Evolutionary conservation across 164 flowering plant genomes (phyloP).

Genomic region (Kalanchoe fedtschenkoi): DNA sequence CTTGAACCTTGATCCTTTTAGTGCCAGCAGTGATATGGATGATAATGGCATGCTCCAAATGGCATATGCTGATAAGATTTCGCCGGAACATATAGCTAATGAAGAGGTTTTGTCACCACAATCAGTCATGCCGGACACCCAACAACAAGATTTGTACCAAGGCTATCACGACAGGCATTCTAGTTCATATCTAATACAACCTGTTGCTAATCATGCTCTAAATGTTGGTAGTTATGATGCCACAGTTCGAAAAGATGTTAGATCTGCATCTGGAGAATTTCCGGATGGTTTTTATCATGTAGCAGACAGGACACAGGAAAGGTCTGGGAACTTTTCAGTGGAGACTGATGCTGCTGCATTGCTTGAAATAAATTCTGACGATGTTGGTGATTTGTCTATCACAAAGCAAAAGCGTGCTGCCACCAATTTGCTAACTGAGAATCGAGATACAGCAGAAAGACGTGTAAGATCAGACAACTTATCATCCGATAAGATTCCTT

Average conservation of each 20-base stretch:
- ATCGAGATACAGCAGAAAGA: background rate
- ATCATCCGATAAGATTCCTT: background rate
- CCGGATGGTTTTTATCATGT: background rate
- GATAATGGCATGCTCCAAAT: slow-evolving; percentile 10
- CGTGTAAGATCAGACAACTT: background rate
- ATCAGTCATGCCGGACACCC: slow-evolving; percentile 9
- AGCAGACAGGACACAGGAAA: background rate
- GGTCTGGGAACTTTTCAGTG: no score
- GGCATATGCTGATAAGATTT: slow-evolving; percentile 14
- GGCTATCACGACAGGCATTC: slow-evolving; percentile 14
- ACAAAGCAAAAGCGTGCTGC: background rate
- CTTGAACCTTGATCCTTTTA: slow-evolving; percentile 12
- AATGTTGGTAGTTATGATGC: background rate
- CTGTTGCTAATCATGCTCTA: slow-evolving; percentile 12
- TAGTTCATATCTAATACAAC: slow-evolving; percentile 3
- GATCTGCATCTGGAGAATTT: slow-evolving; percentile 8
- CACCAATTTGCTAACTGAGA: background rate
- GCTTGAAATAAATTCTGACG: background rate
- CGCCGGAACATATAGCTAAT: slow-evolving; percentile 7
- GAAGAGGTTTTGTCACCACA: slow-evolving; percentile 12
- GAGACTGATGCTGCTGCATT: background rate
- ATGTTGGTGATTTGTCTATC: background rate
- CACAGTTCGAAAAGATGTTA: slow-evolving; percentile 5
- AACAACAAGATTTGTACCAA: slow-evolving; percentile 14
- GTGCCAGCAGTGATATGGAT: slow-evolving; percentile 9